Evolutionary conservation across 2,329 filamentous ascomycete genomes (phyloP), one percentile per base, ranked within the genome.

Genomic region (Blastomyces gilchristii): DNA sequence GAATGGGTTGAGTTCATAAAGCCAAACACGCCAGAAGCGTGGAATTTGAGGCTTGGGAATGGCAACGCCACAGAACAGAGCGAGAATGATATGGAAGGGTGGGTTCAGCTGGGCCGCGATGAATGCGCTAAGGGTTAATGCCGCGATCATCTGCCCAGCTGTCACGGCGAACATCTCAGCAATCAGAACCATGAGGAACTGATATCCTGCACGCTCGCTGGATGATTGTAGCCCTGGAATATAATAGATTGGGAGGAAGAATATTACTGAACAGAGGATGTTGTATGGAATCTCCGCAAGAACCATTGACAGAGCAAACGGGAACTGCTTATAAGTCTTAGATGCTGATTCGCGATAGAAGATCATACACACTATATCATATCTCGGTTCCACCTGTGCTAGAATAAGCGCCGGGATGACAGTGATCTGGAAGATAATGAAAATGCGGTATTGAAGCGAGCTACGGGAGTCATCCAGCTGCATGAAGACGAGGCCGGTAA

Each of bases 161-260:
- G 89, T 91, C 49, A 95, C 87, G 9, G 88, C 86, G 77, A 96
- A 96, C 58, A 95, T 74, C 73, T 96, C 91, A 0, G 89, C 93
- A 69, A 93, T 82, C 62, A 96, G 81, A 3, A 95, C 77, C 77
- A 95, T 90, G 72, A 96, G 80, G 81, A 95, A 95, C 72, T 93
- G 89, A 75, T 92, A 94, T 0, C 91, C 91, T 0, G 91, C 89
- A 4, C 89, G 84, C 1, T 80, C 82, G 0, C 85, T 76, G 0
- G 81, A 81, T 2, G 74, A 70, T 68, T 87, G 83, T 72, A 96
- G 85, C 0, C 89, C 89, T 0, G 90, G 89, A 72, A 94, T 88
- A 75, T 87, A 96, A 81, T 96, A 96, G 3, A 96, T 75, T 0
- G 88, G 90, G 0, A 95, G 71, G 80, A 89, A 96, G 81, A 95